Percentiles rank a stretch among this genome's conserved stretches.
These are phyloP conservation scores for Teratosphaeria destructans DNA, from an alignment of 2,329 filamentous ascomycete species.

Conservation along the genomic window DNA sequence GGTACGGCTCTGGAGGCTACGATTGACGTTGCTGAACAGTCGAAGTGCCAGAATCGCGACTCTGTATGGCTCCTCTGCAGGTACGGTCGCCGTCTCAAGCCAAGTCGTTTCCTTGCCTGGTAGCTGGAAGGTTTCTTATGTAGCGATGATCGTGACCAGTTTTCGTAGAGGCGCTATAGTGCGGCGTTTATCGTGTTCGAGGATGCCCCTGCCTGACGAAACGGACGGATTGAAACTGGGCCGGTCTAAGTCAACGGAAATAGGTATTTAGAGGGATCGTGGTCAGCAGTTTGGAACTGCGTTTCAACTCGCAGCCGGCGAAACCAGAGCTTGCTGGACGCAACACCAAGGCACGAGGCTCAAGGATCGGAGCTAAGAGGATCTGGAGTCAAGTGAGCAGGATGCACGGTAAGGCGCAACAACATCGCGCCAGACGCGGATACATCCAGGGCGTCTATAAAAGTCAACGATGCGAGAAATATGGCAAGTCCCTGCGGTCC, in stretches of 20 bases:
- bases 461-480: constrained; percentile 15
- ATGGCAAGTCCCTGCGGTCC: constrained; percentile 13
- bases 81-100: background rate
- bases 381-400: constrained; percentile 1
- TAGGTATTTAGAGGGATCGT: background rate
- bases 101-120: background rate
- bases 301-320: constrained; percentile 20
- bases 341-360: constrained; percentile 16
- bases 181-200: constrained; percentile 1
- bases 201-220: constrained; percentile 15
- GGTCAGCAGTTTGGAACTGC: constrained; percentile 9
- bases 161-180: background rate
- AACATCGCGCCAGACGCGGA: constrained; percentile 18
- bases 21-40: background rate
- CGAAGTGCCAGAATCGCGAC: background rate
- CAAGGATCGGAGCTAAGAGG: background rate
- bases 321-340: constrained; percentile 14
- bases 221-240: constrained; percentile 4
- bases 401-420: background rate
- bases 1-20: background rate
- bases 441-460: constrained; percentile 6
- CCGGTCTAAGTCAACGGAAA: background rate
- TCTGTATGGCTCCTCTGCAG: background rate
- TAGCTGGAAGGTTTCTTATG: background rate
- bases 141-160: background rate